phyloP scores from a whole-genome alignment of 345 rosid species.

The Boechera retrofracta region DNA sequence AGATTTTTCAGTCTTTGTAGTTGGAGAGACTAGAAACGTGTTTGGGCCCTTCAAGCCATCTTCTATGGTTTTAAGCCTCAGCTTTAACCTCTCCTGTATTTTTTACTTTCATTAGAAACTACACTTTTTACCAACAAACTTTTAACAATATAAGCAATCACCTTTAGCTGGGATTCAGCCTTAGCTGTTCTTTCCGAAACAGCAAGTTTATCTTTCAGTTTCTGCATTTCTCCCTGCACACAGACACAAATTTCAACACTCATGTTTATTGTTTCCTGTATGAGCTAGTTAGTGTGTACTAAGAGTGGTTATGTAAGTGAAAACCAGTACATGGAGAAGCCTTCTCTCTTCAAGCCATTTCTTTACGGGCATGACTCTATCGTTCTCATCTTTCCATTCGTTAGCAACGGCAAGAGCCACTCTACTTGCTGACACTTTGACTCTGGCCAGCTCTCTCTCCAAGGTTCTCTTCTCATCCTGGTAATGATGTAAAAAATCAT shows the following conservation, averaged over 20 bases:
- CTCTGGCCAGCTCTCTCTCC: slow-evolving; percentile 94
- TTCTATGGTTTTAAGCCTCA: slow-evolving; percentile 80
- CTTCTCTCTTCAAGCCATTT: slow-evolving; percentile 94
- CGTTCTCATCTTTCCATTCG: slow-evolving; percentile 96
- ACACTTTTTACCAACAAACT: background rate
- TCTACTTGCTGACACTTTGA: slow-evolving; percentile 76
- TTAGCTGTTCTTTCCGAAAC: slow-evolving; percentile 84
- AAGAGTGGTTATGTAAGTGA: slow-evolving; percentile 1
- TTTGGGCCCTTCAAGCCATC: slow-evolving; percentile 63
- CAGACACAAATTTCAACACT: slow-evolving; percentile 9
- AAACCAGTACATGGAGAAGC: slow-evolving; percentile 66
- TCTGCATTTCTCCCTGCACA: slow-evolving; percentile 86
- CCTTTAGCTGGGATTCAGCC: slow-evolving; percentile 94
- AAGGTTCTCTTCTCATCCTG: slow-evolving; percentile 92
- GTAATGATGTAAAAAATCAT: background rate
- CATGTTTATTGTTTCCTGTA: background rate
- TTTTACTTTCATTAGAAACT: slow-evolving; percentile 11
- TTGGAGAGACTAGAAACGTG: slow-evolving; percentile 45
- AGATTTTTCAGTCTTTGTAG: slow-evolving; percentile 57
- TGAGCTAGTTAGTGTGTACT: background rate
- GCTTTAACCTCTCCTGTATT: slow-evolving; percentile 79
- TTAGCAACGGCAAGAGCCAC: slow-evolving; percentile 90
- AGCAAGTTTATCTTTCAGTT: slow-evolving; percentile 75
- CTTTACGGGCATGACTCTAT: slow-evolving; percentile 88
- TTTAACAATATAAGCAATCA: slow-evolving; percentile 29